Conservation (phyloP, 768 basidiomycete species). For the Lepiota venenata region DNA sequence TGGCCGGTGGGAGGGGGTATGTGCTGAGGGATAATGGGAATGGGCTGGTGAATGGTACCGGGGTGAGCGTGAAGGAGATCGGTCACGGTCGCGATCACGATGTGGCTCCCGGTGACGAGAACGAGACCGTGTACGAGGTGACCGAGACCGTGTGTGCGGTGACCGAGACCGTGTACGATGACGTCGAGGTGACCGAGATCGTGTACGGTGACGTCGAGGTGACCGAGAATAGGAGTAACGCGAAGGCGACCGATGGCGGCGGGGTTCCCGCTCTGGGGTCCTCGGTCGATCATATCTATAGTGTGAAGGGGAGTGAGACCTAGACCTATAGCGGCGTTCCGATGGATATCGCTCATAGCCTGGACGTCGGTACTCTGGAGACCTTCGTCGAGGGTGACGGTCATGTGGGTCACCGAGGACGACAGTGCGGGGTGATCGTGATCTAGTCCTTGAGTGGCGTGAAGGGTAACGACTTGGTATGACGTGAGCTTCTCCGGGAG, state of each 20-base stretch:
- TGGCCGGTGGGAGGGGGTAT: conserved; percentile 7
- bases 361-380: background rate
- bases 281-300: conserved; percentile 3
- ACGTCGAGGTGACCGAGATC: background rate
- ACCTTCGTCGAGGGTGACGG: background rate
- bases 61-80: conserved; percentile 18
- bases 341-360: background rate
- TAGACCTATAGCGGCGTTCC: background rate
- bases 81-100: background rate
- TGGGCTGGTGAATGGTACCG: background rate
- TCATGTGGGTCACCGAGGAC: background rate
- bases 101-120: conserved; percentile 1
- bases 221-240: background rate
- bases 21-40: conserved; percentile 7
- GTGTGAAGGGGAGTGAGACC: background rate
- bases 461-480: conserved; percentile 8
- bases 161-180: background rate
- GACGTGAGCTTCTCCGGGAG: conserved; percentile 2
- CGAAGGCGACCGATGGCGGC: background rate
- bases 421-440: background rate
- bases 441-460: conserved; percentile 2
- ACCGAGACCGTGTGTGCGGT: background rate
- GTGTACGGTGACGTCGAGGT: background rate
- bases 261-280: background rate
- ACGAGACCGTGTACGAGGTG: conserved; percentile 5